Evolutionary conservation across 352 stramenopile genomes (phyloP), one percentile per base, ranked within the genome.

Genomic region (Thalassiosira oceanica): DNA sequence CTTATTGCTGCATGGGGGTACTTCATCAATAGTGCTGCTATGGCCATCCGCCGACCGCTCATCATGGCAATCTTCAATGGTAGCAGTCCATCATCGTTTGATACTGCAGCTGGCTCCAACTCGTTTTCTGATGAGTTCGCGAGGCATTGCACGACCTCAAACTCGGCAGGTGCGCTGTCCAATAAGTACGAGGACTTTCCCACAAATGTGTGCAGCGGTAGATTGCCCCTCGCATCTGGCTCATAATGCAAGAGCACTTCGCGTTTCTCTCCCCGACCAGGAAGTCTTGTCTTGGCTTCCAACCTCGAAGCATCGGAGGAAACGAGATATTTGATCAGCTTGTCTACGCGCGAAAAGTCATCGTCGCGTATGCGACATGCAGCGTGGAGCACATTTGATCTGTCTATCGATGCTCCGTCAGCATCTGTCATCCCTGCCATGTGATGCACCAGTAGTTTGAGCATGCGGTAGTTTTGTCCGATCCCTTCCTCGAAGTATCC

Each of bases 131-230:
- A n/a, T n/a, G n/a, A n/a, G n/a, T n/a, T n/a, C n/a, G n/a, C n/a
- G n/a, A n/a, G n/a, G n/a, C n/a, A n/a, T n/a, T n/a, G n/a, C n/a
- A n/a, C n/a, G n/a, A n/a, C n/a, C n/a, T n/a, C n/a, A n/a, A n/a
- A n/a, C n/a, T n/a, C n/a, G n/a, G n/a, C n/a, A n/a, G n/a, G n/a
- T n/a, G n/a, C n/a, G n/a, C n/a, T n/a, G n/a, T n/a, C n/a, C n/a
- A n/a, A n/a, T n/a, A n/a, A n/a, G n/a, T 74, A 61, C 3, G 63
- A 74, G 31, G 31, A 7, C 44, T 74, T 74, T 2, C 53, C 51
- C 49, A 74, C 36, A 28, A 74, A 66, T 21, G 67, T 15, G 44
- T 74, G 54, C 4, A 74, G 41, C 28, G 54, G 28, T 29, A 28
- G 44, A 67, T 74, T 67, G 2, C 63, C 54, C 23, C 37, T 44